Evolutionary conservation across 2,329 filamentous ascomycete species (phyloP).

Genomic region (Aspergillus niger): DNA sequence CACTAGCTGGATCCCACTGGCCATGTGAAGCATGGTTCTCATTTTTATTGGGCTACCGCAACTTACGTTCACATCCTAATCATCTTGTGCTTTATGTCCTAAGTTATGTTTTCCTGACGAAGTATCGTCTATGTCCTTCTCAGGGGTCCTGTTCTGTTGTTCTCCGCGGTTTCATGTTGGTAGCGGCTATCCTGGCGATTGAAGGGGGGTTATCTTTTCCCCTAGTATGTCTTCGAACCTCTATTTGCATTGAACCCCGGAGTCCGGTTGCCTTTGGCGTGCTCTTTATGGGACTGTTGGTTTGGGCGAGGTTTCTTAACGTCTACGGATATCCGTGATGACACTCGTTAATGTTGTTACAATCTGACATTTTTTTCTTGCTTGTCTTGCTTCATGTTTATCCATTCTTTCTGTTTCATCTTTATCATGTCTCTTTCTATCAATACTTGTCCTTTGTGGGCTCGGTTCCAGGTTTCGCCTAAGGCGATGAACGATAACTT

Average conservation of each 20-base stretch:
- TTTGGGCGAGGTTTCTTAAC: constrained; percentile 16
- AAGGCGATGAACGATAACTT: background rate
- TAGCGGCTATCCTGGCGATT: constrained; percentile 19
- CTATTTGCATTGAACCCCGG: constrained; percentile 30
- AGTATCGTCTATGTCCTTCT: background rate
- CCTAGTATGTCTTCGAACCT: constrained; percentile 19
- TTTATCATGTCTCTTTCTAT: background rate
- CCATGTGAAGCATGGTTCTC: background rate
- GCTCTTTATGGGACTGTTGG: constrained; percentile 16
- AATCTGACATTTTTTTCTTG: background rate
- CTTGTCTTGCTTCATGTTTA: background rate
- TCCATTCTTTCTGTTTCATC: background rate
- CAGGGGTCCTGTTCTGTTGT: constrained; percentile 9
- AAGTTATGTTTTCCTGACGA: background rate
- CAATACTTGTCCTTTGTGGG: background rate
- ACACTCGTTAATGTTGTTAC: constrained; percentile 1
- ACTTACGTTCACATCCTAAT: background rate
- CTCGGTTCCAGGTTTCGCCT: background rate
- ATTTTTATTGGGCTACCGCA: background rate
- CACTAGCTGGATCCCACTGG: background rate
- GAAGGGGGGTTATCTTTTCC: constrained; percentile 18
- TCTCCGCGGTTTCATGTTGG: constrained; percentile 19
- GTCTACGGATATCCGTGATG: constrained; percentile 5
- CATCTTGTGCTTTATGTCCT: background rate
- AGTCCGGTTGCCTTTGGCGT: constrained; percentile 25